phyloP scores from a whole-genome alignment of 176 grass and related monocot species.

The Pharus latifolius region DNA sequence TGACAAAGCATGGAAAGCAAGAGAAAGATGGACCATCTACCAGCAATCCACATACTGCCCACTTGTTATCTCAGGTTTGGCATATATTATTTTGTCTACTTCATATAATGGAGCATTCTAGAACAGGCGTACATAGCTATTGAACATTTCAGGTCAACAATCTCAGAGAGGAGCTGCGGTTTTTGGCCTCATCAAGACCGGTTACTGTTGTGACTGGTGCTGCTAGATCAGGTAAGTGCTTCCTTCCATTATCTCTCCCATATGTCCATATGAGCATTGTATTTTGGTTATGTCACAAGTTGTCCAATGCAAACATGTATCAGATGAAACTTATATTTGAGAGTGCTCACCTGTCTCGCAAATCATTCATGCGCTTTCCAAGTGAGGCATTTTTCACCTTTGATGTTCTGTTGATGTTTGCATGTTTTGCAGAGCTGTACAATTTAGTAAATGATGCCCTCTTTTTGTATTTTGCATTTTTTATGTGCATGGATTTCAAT shows the following conservation, averaged over 20 bases:
- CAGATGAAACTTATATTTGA: background rate
- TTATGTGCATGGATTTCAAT: background rate
- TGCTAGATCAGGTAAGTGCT: constrained; percentile 12
- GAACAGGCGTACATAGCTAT: background rate
- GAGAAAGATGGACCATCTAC: background rate
- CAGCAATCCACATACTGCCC: background rate
- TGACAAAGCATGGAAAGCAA: background rate
- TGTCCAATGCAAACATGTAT: background rate
- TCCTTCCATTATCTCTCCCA: background rate
- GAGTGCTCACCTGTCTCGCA: background rate
- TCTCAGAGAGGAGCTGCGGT: constrained; percentile 35
- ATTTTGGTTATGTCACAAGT: background rate
- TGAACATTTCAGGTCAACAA: constrained; percentile 27
- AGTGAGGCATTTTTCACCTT: no score
- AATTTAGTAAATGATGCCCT: background rate
- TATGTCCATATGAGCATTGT: background rate
- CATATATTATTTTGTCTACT: background rate
- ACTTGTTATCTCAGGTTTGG: constrained; percentile 9
- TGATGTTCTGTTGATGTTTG: background rate
- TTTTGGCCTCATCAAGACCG: constrained; percentile 7
- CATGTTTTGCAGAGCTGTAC: background rate
- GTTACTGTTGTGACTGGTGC: constrained; percentile 32
- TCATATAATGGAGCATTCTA: background rate
- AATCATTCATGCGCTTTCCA: background rate
- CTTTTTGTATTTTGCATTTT: background rate